These are phyloP conservation scores for Venturia pyrina DNA, from an alignment of 2,329 filamentous ascomycete genomes.

Conservation along the genomic window DNA sequence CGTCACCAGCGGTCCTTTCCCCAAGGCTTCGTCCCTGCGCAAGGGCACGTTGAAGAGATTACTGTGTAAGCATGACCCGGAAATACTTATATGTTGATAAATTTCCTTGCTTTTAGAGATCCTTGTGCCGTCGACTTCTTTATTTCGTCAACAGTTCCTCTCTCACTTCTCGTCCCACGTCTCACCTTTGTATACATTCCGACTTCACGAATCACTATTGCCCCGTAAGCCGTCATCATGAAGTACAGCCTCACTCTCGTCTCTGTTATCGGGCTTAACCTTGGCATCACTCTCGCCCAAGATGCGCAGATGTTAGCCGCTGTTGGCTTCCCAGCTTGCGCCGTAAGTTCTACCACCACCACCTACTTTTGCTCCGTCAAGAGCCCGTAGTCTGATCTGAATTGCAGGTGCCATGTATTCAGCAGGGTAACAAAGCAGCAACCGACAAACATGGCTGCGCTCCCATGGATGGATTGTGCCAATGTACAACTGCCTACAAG, in stretches of 20 bases:
- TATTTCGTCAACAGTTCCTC: too few relatives aligned
- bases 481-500: constrained; percentile 6
- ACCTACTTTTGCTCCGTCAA: too few relatives aligned
- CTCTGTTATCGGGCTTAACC: not conserved
- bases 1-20: not conserved
- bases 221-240: not conserved
- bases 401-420: not conserved
- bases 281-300: not conserved
- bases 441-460: not conserved
- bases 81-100: not conserved
- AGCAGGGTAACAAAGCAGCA: not conserved
- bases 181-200: not conserved
- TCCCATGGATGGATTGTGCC: not conserved
- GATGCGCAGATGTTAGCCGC: not conserved
- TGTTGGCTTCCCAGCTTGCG: constrained; percentile 2
- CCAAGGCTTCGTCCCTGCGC: not conserved
- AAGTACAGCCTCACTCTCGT: not conserved
- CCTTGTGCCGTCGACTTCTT: not conserved
- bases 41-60: not conserved
- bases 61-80: not conserved
- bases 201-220: not conserved
- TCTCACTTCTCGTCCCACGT: too few relatives aligned
- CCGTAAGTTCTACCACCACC: not conserved
- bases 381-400: not conserved
- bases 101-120: not conserved